A percentile compares a stretch with the other conserved stretches of the same genome.
These are phyloP conservation scores for Ceratobasidium sp. DNA, from an alignment of 1,284 basidiomycete species.

Conservation along the genomic window DNA sequence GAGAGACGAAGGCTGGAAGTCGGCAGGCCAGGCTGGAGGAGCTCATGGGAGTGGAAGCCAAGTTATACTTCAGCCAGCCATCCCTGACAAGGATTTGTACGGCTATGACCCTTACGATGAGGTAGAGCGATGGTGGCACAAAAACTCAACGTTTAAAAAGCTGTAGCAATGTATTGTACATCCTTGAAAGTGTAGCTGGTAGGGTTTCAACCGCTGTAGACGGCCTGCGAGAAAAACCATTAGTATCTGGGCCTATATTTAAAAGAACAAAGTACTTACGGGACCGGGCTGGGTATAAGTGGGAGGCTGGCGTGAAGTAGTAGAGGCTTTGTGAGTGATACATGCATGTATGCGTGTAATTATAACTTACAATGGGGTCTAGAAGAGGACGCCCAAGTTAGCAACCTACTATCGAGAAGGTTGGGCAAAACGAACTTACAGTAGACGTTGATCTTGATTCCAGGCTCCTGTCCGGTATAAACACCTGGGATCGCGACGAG, in stretches of 20 bases:
- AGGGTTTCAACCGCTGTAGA: slow-evolving; percentile 26
- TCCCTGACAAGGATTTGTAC: slow-evolving; percentile 44
- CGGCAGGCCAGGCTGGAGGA: slow-evolving; percentile 42
- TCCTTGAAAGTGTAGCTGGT: slow-evolving; percentile 4
- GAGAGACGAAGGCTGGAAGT: slow-evolving; percentile 47
- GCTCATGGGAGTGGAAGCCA: slow-evolving; percentile 46
- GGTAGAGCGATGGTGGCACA: slow-evolving; percentile 48
- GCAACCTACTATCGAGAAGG: neutral
- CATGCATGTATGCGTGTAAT: neutral
- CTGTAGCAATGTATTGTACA: neutral
- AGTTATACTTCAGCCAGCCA: slow-evolving; percentile 47
- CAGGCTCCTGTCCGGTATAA: slow-evolving; percentile 52
- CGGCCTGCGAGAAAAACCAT: slow-evolving; percentile 6
- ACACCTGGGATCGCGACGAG: slow-evolving; percentile 47
- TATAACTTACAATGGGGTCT: slow-evolving; percentile 38
- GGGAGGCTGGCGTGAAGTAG: neutral
- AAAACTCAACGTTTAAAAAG: slow-evolving; percentile 2
- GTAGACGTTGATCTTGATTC: slow-evolving; percentile 57
- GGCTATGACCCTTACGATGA: slow-evolving; percentile 48
- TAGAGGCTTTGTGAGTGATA: neutral
- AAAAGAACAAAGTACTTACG: slow-evolving; percentile 1
- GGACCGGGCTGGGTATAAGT: slow-evolving; percentile 43
- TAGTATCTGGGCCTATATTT: neutral
- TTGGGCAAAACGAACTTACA: slow-evolving; percentile 23
- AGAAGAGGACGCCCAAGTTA: neutral